Evolutionary conservation across 2,329 filamentous ascomycete genomes (phyloP).

Genomic region (Didymella segeticola): DNA sequence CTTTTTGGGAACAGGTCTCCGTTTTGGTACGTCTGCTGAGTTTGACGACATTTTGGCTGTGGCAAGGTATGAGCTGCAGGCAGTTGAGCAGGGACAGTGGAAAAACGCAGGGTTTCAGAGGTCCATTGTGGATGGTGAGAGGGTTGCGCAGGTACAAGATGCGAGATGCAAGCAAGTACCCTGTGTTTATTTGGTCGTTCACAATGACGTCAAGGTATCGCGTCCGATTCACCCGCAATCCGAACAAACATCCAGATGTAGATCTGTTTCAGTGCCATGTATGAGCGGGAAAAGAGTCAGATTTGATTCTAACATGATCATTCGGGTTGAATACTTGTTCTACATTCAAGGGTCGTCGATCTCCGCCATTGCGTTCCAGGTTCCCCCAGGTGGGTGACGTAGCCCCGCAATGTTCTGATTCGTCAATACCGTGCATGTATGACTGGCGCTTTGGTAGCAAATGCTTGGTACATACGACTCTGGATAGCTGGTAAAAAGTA

Average conservation of each 20-base stretch:
- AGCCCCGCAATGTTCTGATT: slow-evolving; percentile 5
- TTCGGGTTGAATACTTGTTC: background rate
- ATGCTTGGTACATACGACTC: slow-evolving; percentile 1
- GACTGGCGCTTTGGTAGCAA: background rate
- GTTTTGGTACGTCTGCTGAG: slow-evolving; percentile 3
- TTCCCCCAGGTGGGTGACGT: slow-evolving; percentile 1
- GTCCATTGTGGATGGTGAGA: slow-evolving; percentile 6
- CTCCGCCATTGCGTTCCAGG: background rate
- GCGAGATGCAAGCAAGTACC: background rate
- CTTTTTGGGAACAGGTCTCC: slow-evolving; percentile 1
- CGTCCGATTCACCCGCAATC: slow-evolving; percentile 2
- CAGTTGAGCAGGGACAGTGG: background rate
- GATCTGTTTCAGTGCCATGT: background rate
- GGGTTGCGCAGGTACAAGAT: slow-evolving; percentile 10
- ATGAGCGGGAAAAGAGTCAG: slow-evolving; percentile 4
- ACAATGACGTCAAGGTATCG: slow-evolving; percentile 13
- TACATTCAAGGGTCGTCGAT: slow-evolving; percentile 2
- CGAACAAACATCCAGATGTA: slow-evolving; percentile 1
- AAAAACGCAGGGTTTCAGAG: background rate
- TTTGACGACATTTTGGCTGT: slow-evolving; percentile 8
- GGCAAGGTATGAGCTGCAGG: background rate
- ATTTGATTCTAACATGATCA: too few species aligned
- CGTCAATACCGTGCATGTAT: background rate
- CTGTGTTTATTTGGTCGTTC: slow-evolving; percentile 12
- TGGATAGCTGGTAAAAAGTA: background rate